Conservation (phyloP, 2,329 filamentous ascomycete species). For the Blastomyces gilchristii region DNA sequence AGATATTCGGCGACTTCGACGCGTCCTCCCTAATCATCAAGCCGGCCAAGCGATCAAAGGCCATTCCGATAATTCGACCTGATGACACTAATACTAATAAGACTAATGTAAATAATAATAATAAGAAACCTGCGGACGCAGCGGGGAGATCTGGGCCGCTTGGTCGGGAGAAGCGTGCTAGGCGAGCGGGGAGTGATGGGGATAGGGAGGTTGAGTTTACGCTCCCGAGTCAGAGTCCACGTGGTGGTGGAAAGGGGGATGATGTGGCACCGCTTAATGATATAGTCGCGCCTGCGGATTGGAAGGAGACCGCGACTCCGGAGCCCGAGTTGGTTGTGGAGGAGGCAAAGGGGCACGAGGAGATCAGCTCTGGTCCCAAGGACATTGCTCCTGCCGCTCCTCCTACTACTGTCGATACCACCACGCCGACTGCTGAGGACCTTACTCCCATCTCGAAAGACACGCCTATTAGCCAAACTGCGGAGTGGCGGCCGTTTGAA, state of each 20-base stretch:
- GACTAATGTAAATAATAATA: constrained; percentile 22
- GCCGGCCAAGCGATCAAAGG: constrained; percentile 64
- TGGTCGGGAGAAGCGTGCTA: constrained; percentile 64
- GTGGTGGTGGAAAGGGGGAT: constrained; percentile 17
- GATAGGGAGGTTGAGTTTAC: constrained; percentile 70
- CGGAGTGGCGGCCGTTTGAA: constrained; percentile 52
- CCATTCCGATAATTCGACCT: constrained; percentile 67
- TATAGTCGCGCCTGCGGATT: not conserved
- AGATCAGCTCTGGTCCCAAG: constrained; percentile 17
- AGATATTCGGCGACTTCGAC: constrained; percentile 60
- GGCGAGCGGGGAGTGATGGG: constrained; percentile 53
- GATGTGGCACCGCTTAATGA: not conserved
- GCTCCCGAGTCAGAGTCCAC: constrained; percentile 29
- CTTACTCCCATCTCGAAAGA: not conserved
- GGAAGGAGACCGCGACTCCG: not conserved
- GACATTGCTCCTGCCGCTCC: constrained; percentile 25
- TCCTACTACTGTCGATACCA: constrained; percentile 17
- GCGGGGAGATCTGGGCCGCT: constrained; percentile 53
- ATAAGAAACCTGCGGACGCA: constrained; percentile 35
- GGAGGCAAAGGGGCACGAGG: not conserved
- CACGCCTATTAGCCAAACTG: constrained; percentile 25
- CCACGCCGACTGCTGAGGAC: not conserved
- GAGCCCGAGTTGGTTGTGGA: not conserved
- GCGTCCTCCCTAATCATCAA: constrained; percentile 50
- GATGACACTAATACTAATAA: constrained; percentile 33